A percentile compares a stretch with the other conserved stretches of the same genome.
Conservation (phyloP, 805 yeast genomes). For the Myxozyma kluyveri region DNA sequence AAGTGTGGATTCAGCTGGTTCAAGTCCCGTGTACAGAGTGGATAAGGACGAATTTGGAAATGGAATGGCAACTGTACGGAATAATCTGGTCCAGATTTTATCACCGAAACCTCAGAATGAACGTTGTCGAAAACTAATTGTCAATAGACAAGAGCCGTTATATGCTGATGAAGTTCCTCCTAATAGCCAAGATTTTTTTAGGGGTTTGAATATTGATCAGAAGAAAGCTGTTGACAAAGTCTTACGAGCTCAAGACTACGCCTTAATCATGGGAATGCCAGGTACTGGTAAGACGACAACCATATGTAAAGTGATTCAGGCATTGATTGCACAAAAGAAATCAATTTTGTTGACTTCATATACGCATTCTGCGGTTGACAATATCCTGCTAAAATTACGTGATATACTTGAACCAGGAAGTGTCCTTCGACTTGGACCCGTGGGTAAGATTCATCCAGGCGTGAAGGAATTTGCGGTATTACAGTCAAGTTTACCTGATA, state of each 20-base stretch:
- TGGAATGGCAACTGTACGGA: constrained; percentile 74
- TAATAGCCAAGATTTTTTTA: constrained; percentile 3
- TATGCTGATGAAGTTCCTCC: constrained; percentile 33
- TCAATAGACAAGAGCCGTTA: constrained; percentile 52
- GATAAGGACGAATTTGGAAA: constrained; percentile 77
- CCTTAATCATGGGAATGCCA: constrained; percentile 92
- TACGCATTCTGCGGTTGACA: constrained; percentile 96
- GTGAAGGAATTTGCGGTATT: constrained; percentile 46
- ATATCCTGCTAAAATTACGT: constrained; percentile 72
- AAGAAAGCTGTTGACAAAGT: constrained; percentile 62
- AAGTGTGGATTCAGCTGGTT: constrained; percentile 1
- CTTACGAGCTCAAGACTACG: constrained; percentile 55
- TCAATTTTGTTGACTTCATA: constrained; percentile 77
- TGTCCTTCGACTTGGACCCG: constrained; percentile 67
- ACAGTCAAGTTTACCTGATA: constrained; percentile 14
- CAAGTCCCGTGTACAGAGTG: constrained; percentile 50
- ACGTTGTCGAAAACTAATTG: constrained; percentile 48
- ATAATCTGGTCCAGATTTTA: constrained; percentile 69
- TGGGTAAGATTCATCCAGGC: constrained; percentile 58
- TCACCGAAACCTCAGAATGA: constrained; percentile 46
- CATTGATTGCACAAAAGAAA: constrained; percentile 58
- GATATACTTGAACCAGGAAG: constrained; percentile 41
- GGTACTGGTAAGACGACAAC: constrained; percentile 96
- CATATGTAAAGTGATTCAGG: constrained; percentile 68
- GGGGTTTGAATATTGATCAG: constrained; percentile 68